These are phyloP conservation scores for Meira nashicola DNA, from an alignment of 1,284 basidiomycete genomes.

Conservation along the genomic window DNA sequence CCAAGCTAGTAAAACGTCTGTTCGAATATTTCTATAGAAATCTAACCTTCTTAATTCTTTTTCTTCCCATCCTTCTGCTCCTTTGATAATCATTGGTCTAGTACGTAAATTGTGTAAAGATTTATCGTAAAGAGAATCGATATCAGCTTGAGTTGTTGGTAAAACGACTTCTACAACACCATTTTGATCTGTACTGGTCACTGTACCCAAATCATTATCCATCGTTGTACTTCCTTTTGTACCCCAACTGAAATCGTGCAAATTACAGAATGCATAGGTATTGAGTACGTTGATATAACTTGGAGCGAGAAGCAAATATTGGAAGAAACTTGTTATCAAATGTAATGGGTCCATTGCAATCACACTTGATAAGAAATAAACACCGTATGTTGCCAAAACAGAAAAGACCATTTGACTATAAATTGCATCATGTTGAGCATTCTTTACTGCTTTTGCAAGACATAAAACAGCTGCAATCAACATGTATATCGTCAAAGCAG, in stretches of 20 bases:
- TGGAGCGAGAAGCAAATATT: conserved; percentile 85
- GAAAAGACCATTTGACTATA: conserved; percentile 74
- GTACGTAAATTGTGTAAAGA: conserved; percentile 75
- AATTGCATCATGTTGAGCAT: conserved; percentile 60
- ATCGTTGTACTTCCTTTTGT: conserved; percentile 53
- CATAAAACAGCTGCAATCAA: conserved; percentile 54
- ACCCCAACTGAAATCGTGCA: conserved; percentile 48
- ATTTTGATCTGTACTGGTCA: conserved; percentile 34
- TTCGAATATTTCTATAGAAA: conserved; percentile 67
- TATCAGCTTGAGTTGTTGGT: conserved; percentile 76
- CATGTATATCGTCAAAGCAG: conserved; percentile 75
- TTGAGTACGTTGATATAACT: conserved; percentile 76
- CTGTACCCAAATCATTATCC: conserved; percentile 46
- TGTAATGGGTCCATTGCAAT: conserved; percentile 86
- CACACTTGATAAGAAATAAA: conserved; percentile 59
- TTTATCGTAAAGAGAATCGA: conserved; percentile 83
- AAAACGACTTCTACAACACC: conserved; percentile 77
- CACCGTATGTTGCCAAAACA: conserved; percentile 75
- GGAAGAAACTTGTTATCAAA: conserved; percentile 84
- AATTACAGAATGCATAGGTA: conserved; percentile 50
- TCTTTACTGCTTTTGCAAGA: conserved; percentile 29
- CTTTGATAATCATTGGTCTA: conserved; percentile 56
- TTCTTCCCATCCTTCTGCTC: conserved; percentile 44
- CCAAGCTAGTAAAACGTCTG: conserved; percentile 83
- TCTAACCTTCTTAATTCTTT: conserved; percentile 47